Evolutionary conservation across 768 basidiomycete genomes (phyloP).

Genomic region (Boletus reticuloceps): DNA sequence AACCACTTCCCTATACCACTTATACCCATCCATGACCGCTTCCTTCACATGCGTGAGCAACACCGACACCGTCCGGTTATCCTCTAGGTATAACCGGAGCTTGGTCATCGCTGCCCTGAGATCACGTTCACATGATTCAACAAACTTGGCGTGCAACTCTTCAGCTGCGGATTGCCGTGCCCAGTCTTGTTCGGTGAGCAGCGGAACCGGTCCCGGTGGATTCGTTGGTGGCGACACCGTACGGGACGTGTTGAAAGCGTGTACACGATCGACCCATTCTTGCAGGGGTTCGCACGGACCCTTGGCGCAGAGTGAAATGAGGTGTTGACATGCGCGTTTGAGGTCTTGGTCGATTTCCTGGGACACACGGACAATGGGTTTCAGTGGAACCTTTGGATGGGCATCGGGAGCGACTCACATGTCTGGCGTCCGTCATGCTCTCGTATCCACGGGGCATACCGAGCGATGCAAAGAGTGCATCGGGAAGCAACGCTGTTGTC

Average conservation of each 20-base stretch:
- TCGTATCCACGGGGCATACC: slow-evolving; percentile 62
- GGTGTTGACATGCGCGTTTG: slow-evolving; percentile 79
- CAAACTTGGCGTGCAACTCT: slow-evolving; percentile 53
- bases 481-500: slow-evolving; percentile 50
- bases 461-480: slow-evolving; percentile 66
- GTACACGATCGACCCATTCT: slow-evolving; percentile 59
- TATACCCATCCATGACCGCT: slow-evolving; percentile 72
- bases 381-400: not conserved
- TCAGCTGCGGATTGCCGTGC: slow-evolving; percentile 50
- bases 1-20: slow-evolving; percentile 64
- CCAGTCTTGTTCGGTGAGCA: slow-evolving; percentile 43
- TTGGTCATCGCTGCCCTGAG: slow-evolving; percentile 53
- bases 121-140: slow-evolving; percentile 51
- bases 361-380: not conserved
- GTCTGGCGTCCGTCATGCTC: slow-evolving; percentile 67
- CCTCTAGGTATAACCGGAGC: slow-evolving; percentile 76
- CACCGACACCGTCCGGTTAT: slow-evolving; percentile 73
- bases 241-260: slow-evolving; percentile 30
- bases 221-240: slow-evolving; percentile 15
- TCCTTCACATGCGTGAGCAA: slow-evolving; percentile 76
- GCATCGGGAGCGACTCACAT: slow-evolving; percentile 42
- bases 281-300: slow-evolving; percentile 58
- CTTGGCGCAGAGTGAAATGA: slow-evolving; percentile 64
- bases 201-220: slow-evolving; percentile 13
- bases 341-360: slow-evolving; percentile 88